Conservation (phyloP, 805 yeast species). For the Ogataea chonburiensis region DNA sequence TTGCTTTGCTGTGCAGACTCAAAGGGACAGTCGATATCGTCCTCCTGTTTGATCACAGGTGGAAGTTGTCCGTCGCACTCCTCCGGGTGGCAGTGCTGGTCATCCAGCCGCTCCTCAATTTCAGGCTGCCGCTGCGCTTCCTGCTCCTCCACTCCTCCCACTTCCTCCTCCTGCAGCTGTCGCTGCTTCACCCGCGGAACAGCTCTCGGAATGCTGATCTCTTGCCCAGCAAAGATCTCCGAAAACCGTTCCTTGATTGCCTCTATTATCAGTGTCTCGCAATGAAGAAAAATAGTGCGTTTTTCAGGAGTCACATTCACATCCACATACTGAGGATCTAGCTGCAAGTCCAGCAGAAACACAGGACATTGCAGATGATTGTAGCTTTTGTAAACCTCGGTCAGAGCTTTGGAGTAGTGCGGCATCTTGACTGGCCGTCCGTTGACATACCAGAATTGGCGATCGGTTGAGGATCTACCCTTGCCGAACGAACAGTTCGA, state of each 20-base stretch:
- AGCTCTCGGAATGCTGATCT: conserved; percentile 26
- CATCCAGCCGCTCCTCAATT: too few species aligned
- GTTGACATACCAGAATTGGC: conserved; percentile 76
- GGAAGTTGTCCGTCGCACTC: too few species aligned
- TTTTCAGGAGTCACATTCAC: conserved; percentile 93
- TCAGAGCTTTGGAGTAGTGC: conserved; percentile 54
- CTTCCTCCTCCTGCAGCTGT: conserved; percentile 8
- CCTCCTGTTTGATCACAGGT: too few species aligned
- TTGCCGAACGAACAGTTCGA: conserved; percentile 79
- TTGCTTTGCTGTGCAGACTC: too few species aligned
- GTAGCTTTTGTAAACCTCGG: conserved; percentile 70
- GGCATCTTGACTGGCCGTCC: conserved; percentile 68
- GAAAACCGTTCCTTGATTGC: conserved; percentile 50
- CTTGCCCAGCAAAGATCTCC: conserved; percentile 42
- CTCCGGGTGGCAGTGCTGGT: too few species aligned
- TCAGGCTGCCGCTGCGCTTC: too few species aligned
- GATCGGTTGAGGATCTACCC: conserved; percentile 68
- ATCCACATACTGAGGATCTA: conserved; percentile 60
- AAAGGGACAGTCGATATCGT: too few species aligned
- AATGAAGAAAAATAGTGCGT: conserved; percentile 63
- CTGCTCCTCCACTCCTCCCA: conserved; percentile 8
- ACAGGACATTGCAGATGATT: conserved; percentile 76
- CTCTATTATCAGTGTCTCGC: conserved; percentile 61
- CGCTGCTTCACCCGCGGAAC: too few species aligned
- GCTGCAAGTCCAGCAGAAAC: conserved; percentile 55